Evolutionary conservation across 148 eudicot genomes (phyloP).

Genomic region (Fagopyrum esculentum): DNA sequence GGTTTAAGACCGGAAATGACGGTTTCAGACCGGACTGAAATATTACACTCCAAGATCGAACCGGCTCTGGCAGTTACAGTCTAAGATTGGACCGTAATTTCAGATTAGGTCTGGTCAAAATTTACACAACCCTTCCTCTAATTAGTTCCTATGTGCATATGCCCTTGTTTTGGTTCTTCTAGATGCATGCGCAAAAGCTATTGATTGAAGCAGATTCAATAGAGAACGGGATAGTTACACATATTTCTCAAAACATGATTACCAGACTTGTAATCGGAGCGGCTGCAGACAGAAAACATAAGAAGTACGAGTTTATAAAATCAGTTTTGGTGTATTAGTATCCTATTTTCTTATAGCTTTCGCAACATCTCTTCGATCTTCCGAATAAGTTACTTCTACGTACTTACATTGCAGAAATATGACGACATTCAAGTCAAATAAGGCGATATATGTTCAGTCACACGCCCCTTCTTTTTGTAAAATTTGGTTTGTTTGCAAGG

Average conservation of each 20-base stretch:
- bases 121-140: too few species aligned
- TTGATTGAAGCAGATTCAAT: slow-evolving; percentile 45
- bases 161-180: neutral
- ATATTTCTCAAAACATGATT: slow-evolving; percentile 47
- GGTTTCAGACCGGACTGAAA: too few species aligned
- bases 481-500: slow-evolving; percentile 78
- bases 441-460: slow-evolving; percentile 59
- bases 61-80: neutral
- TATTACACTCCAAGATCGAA: too few species aligned
- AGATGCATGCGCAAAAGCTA: slow-evolving; percentile 50
- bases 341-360: neutral
- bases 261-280: slow-evolving; percentile 88
- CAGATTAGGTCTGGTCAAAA: too few species aligned
- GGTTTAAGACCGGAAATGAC: too few species aligned
- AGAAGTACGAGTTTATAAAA: slow-evolving; percentile 31
- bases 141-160: neutral
- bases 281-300: slow-evolving; percentile 51
- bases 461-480: slow-evolving; percentile 72
- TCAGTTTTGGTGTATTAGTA: neutral
- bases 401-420: slow-evolving; percentile 46
- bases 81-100: neutral
- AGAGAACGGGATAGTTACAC: slow-evolving; percentile 76
- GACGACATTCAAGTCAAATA: slow-evolving; percentile 65
- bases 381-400: too few species aligned
- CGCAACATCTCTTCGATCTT: too few species aligned